Conservation (phyloP, 176 grass and related monocot species). For the Carex myosuroides region DNA sequence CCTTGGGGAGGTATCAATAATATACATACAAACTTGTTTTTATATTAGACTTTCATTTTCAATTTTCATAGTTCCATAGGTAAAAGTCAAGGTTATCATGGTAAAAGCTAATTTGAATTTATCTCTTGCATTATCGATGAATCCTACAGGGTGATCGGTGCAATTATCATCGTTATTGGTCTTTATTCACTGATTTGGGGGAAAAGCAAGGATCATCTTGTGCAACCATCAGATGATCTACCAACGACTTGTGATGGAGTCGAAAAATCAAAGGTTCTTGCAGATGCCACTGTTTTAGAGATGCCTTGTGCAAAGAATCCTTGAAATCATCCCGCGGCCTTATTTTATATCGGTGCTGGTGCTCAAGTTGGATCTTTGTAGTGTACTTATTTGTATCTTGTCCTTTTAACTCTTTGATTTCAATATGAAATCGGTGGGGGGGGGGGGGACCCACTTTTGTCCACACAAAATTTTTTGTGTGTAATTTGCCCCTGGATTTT, state of each 20-base stretch:
- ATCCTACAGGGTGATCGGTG: slow-evolving; percentile 34
- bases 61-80: background rate
- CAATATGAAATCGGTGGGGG: too few relatives aligned
- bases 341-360: background rate
- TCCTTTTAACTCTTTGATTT: too few relatives aligned
- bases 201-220: slow-evolving; percentile 32
- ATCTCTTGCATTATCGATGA: background rate
- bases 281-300: slow-evolving; percentile 8
- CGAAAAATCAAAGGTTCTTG: slow-evolving; percentile 6
- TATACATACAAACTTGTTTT: background rate
- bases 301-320: slow-evolving; percentile 19
- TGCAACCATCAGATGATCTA: slow-evolving; percentile 9
- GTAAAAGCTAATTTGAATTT: slow-evolving; percentile 9
- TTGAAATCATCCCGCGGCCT: background rate
- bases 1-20: slow-evolving; percentile 32
- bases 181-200: slow-evolving; percentile 55
- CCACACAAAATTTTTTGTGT: too few relatives aligned
- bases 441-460: too few relatives aligned
- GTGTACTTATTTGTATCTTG: too few relatives aligned
- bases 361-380: background rate
- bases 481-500: background rate
- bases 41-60: background rate
- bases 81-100: too few relatives aligned
- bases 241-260: background rate
- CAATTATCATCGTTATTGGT: slow-evolving; percentile 38